phyloP scores from a whole-genome alignment of 345 rosid species.

The Eucalyptus guilfoylei region DNA sequence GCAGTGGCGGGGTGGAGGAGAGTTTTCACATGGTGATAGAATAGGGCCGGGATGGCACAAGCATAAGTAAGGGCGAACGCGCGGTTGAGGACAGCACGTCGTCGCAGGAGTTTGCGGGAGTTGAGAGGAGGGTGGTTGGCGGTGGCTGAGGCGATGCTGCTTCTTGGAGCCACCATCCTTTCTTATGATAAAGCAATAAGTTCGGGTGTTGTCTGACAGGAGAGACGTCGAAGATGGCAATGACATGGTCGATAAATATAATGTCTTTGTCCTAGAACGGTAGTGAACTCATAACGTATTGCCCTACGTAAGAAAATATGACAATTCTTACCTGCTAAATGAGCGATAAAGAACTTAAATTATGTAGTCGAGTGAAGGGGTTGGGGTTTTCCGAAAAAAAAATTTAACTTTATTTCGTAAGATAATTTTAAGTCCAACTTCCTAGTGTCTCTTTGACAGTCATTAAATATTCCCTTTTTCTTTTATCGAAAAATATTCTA shows the following conservation, averaged over 20 bases:
- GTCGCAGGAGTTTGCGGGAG: slow-evolving; percentile 18
- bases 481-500: too few species aligned
- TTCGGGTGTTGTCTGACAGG: neutral
- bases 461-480: too few species aligned
- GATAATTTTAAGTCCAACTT: neutral
- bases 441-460: too few species aligned
- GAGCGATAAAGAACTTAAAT: neutral
- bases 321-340: neutral
- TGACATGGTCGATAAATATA: neutral
- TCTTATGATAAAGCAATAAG: neutral
- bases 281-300: neutral
- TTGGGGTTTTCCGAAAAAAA: neutral
- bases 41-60: slow-evolving; percentile 34
- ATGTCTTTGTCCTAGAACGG: neutral
- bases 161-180: neutral
- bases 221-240: neutral
- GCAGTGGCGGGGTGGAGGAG: slow-evolving; percentile 18
- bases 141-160: neutral
- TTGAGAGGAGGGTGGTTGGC: slow-evolving; percentile 8
- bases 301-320: neutral
- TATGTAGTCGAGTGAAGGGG: too few species aligned
- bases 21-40: slow-evolving; percentile 28
- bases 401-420: neutral
- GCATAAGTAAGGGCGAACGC: slow-evolving; percentile 30
- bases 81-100: slow-evolving; percentile 21